These are phyloP conservation scores for Candida ovalis DNA, from an alignment of 805 yeast genomes.

Conservation along the genomic window DNA sequence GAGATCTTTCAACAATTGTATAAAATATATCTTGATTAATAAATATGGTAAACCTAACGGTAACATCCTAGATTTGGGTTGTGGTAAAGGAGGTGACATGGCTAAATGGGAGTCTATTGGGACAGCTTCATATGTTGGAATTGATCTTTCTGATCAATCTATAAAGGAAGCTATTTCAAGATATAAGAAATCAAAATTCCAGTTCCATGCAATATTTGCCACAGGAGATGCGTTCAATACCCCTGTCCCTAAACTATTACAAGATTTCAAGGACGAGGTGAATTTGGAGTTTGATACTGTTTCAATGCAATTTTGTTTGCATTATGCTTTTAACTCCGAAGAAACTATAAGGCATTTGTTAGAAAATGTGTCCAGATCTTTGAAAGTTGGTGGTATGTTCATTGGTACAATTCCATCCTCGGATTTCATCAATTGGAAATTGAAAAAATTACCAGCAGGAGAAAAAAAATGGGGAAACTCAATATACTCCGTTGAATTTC, in stretches of 20 bases:
- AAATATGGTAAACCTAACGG: conserved; percentile 55
- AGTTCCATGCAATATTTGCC: conserved; percentile 62
- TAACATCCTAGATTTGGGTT: conserved; percentile 79
- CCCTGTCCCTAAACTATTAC: conserved; percentile 62
- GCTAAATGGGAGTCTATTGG: conserved; percentile 79
- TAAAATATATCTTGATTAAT: conserved; percentile 80
- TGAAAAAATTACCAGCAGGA: conserved; percentile 48
- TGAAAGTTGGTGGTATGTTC: conserved; percentile 80
- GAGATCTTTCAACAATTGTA: conserved; percentile 86
- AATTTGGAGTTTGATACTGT: conserved; percentile 83
- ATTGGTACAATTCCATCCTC: conserved; percentile 94
- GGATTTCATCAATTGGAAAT: conserved; percentile 70
- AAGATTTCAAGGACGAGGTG: conserved; percentile 59
- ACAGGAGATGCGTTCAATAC: conserved; percentile 89
- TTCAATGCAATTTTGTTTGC: conserved; percentile 88
- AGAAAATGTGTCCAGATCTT: conserved; percentile 68
- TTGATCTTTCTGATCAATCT: conserved; percentile 88
- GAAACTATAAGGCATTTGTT: conserved; percentile 69
- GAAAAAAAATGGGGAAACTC: conserved; percentile 78
- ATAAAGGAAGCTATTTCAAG: conserved; percentile 80
- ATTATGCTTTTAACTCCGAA: conserved; percentile 90
- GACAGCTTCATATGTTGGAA: conserved; percentile 76
- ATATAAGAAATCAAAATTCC: conserved; percentile 47
- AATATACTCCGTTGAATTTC: conserved; percentile 77
- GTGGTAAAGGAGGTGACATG: conserved; percentile 98